phyloP scores from a whole-genome alignment of 805 yeast species.

The Dipodascus geniculatus region DNA sequence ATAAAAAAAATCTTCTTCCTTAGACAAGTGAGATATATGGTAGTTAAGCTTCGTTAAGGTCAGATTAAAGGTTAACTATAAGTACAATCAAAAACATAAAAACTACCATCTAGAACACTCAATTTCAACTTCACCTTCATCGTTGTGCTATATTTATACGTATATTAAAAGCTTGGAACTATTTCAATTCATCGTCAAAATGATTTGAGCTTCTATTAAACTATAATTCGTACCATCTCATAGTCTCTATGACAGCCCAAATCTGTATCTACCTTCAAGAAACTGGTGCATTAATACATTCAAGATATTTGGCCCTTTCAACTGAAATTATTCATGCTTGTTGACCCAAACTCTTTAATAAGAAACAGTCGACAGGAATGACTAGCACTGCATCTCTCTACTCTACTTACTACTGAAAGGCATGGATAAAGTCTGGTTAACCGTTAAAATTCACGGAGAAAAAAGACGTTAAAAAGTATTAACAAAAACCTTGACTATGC shows the following conservation, averaged over 20 bases:
- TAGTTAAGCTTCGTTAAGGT: background rate
- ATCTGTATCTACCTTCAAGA: no score
- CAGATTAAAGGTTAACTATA: background rate
- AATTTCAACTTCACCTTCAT: background rate
- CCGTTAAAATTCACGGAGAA: no score
- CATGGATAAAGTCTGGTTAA: no score
- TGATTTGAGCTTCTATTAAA: background rate
- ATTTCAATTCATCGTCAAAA: no score
- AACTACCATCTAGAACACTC: background rate
- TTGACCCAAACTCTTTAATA: background rate
- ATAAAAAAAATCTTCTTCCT: background rate
- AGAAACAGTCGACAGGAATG: background rate
- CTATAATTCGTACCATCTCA: background rate
- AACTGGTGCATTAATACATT: no score
- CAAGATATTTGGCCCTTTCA: background rate
- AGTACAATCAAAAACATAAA: background rate
- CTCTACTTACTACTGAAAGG: no score
- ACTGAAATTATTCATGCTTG: background rate
- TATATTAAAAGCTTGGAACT: background rate
- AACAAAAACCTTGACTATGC: no score
- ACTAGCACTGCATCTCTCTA: no score
- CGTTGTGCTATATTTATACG: no score
- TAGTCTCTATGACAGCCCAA: background rate
- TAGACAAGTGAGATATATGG: background rate
- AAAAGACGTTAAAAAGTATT: no score